Percentiles rank a stretch among this genome's conserved stretches.
phyloP scores from a whole-genome alignment of 306 rosid species.

The Mucuna pruriens region DNA sequence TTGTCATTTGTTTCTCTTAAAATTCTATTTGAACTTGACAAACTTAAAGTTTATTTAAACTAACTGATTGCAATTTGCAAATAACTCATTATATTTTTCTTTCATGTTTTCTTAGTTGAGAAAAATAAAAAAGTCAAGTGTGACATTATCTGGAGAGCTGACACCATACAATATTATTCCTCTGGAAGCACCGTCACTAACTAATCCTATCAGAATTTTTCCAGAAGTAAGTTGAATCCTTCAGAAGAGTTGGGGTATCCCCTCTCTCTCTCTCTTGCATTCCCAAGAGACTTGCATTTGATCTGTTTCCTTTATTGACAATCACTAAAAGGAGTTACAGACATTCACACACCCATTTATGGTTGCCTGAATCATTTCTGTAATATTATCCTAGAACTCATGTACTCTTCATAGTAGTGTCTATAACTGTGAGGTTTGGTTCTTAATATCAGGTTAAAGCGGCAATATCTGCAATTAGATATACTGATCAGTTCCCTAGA shows the following conservation, averaged over 20 bases:
- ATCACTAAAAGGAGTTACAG: slow-evolving; percentile 8
- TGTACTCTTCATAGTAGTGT: slow-evolving; percentile 13
- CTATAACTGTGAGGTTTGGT: slow-evolving; percentile 34
- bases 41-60: slow-evolving; percentile 21
- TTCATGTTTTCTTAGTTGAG: slow-evolving; percentile 64
- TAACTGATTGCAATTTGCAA: slow-evolving; percentile 24
- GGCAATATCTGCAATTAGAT: slow-evolving; percentile 80
- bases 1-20: slow-evolving; percentile 32
- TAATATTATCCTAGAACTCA: slow-evolving; percentile 22
- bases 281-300: background rate
- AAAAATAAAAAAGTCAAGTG: slow-evolving; percentile 62
- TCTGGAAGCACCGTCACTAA: slow-evolving; percentile 72
- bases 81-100: slow-evolving; percentile 36
- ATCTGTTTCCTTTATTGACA: slow-evolving; percentile 11
- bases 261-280: background rate
- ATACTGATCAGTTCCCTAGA: slow-evolving; percentile 76
- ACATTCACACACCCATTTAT: background rate
- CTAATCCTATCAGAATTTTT: slow-evolving; percentile 88
- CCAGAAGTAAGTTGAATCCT: slow-evolving; percentile 79
- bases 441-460: slow-evolving; percentile 78
- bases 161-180: slow-evolving; percentile 90
- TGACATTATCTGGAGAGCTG: slow-evolving; percentile 73
- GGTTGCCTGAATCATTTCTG: slow-evolving; percentile 14
- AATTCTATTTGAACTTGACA: slow-evolving; percentile 28
- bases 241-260: slow-evolving; percentile 15